phyloP scores from a whole-genome alignment of 1,284 basidiomycete species.

The Cerrena zonata region DNA sequence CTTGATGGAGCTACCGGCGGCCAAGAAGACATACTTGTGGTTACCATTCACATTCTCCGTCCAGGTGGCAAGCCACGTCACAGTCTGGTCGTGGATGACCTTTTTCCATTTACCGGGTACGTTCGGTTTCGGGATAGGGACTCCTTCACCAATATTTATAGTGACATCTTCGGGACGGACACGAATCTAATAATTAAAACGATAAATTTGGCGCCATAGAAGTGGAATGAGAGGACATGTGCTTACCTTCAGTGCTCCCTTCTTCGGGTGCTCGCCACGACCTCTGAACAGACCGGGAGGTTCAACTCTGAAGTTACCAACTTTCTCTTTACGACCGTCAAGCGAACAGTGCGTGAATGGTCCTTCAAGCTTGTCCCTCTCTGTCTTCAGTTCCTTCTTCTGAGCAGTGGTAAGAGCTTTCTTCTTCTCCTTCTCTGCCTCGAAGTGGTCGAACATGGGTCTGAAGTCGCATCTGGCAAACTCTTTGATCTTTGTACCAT shows the following conservation, averaged over 20 bases:
- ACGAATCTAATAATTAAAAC: constrained; percentile 69
- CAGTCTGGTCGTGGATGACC: constrained; percentile 85
- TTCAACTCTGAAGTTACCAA: constrained; percentile 97
- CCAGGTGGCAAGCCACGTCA: constrained; percentile 97
- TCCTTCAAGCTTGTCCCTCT: constrained; percentile 78
- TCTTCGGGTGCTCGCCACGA: constrained; percentile 96
- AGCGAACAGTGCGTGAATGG: constrained; percentile 83
- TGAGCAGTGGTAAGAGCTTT: constrained; percentile 81
- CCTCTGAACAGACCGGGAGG: constrained; percentile 96
- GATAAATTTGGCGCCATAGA: too few relatives aligned
- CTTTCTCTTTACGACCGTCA: constrained; percentile 94
- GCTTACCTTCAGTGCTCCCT: constrained; percentile 87
- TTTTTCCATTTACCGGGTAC: constrained; percentile 84
- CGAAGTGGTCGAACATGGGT: constrained; percentile 91
- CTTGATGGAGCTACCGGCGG: constrained; percentile 89
- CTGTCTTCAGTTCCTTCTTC: constrained; percentile 85
- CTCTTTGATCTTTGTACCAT: constrained; percentile 71
- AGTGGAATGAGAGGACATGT: not conserved
- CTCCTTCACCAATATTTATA: constrained; percentile 81
- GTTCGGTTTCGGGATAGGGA: constrained; percentile 75
- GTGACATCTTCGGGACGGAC: constrained; percentile 90
- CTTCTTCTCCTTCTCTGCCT: constrained; percentile 88
- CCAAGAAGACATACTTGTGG: constrained; percentile 94
- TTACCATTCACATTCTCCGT: constrained; percentile 90
- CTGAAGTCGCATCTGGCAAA: constrained; percentile 90